Percentiles rank a stretch among this genome's conserved stretches.
Conservation (phyloP, 371 early-diverging fungal species). For the Mucor circinelloides region DNA sequence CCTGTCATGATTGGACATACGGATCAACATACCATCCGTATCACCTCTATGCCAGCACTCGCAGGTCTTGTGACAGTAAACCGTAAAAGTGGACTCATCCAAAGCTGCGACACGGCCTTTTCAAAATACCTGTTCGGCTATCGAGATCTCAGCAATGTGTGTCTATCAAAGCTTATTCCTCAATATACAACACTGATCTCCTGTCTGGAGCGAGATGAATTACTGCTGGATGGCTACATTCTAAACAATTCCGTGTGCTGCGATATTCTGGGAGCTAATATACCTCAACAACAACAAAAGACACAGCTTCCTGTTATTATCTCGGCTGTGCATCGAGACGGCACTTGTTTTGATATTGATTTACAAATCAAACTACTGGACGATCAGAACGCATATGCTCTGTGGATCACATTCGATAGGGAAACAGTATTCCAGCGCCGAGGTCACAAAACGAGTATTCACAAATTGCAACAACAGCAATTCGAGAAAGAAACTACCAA, state of each 20-base stretch:
- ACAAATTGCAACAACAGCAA: not conserved
- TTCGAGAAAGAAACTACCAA: not conserved
- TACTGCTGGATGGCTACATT: constrained; percentile 35
- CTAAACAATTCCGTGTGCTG: constrained; percentile 38
- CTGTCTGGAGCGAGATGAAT: constrained; percentile 37
- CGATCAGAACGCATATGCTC: constrained; percentile 31
- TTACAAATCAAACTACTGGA: constrained; percentile 61
- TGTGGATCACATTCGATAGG: constrained; percentile 72
- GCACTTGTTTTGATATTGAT: constrained; percentile 60
- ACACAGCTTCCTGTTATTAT: not conserved
- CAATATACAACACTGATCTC: constrained; percentile 56
- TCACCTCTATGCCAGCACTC: constrained; percentile 70
- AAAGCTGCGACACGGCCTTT: constrained; percentile 59
- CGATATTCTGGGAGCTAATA: constrained; percentile 13
- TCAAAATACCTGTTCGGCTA: constrained; percentile 69
- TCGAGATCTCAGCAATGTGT: constrained; percentile 27
- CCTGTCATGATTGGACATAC: constrained; percentile 57
- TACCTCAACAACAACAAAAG: not conserved
- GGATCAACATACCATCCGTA: constrained; percentile 33
- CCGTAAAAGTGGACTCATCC: constrained; percentile 43
- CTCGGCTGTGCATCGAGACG: constrained; percentile 65
- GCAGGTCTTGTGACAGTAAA: constrained; percentile 68
- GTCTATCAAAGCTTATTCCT: constrained; percentile 52
- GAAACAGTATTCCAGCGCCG: constrained; percentile 24
- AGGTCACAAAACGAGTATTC: constrained; percentile 13